Evolutionary conservation across 768 basidiomycete genomes (phyloP).

Genomic region (Pleurotus citrinopileatus): DNA sequence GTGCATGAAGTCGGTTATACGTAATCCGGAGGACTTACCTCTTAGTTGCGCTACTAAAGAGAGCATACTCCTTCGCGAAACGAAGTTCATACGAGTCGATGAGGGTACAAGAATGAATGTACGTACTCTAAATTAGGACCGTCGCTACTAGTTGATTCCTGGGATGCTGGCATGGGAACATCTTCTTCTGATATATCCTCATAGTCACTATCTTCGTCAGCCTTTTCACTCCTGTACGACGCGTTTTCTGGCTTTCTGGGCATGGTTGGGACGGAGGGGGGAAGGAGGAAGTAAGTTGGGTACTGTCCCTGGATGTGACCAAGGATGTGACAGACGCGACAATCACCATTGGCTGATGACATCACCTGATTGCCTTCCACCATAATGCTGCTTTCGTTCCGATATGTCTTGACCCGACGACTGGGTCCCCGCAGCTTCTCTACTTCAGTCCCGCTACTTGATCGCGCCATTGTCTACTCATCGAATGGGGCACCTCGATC

Average conservation of each 20-base stretch:
- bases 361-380: not conserved
- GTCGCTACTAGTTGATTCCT: conserved; percentile 7
- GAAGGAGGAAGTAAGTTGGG: conserved; percentile 3
- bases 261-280: not conserved
- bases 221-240: not conserved
- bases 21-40: not conserved
- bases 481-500: conserved; percentile 56
- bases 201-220: not conserved
- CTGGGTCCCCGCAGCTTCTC: conserved; percentile 20
- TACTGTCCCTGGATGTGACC: not conserved
- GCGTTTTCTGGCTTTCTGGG: not conserved
- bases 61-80: not conserved
- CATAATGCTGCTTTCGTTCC: not conserved
- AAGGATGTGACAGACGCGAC: too few species aligned
- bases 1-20: too few species aligned
- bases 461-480: conserved; percentile 67
- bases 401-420: not conserved
- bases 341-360: conserved; percentile 1
- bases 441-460: conserved; percentile 27
- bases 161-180: not conserved
- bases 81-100: too few species aligned
- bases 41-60: not conserved
- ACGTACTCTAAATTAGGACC: not conserved
- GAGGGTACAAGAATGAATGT: too few species aligned
- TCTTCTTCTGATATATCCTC: not conserved